These are phyloP conservation scores for Zelonia costaricensis DNA, from an alignment of 208 protist species.

Conservation along the genomic window DNA sequence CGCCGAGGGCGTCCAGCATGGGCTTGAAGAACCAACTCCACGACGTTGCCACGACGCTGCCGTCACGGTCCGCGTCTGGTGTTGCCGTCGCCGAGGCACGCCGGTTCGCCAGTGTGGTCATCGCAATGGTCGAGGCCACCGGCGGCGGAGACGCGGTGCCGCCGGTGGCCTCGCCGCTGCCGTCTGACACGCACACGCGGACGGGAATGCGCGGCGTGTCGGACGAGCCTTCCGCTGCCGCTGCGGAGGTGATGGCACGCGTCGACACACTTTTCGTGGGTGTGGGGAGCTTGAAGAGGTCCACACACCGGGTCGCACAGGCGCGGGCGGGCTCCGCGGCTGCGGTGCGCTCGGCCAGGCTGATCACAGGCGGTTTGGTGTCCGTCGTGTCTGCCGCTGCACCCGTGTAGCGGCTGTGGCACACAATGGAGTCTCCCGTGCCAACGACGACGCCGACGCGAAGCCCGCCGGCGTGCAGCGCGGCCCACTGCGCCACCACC, in stretches of 20 bases:
- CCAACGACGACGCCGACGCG: conserved; percentile 23
- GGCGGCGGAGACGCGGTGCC: no score
- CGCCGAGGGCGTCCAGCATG: not conserved
- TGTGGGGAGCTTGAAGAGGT: no score
- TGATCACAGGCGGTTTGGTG: not conserved
- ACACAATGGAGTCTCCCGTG: conserved; percentile 7
- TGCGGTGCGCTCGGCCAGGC: not conserved
- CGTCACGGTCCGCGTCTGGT: not conserved
- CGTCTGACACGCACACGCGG: no score
- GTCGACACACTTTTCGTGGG: no score
- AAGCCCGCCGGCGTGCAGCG: conserved; percentile 23
- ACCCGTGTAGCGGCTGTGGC: not conserved
- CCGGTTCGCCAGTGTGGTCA: not conserved
- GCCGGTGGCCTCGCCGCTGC: no score
- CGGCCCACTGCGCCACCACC: conserved; percentile 16
- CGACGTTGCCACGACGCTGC: conserved; percentile 16
- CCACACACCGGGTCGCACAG: no score
- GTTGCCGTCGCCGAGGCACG: not conserved
- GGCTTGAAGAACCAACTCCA: conserved; percentile 25
- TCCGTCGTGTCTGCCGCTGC: not conserved
- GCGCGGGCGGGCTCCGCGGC: no score
- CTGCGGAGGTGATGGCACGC: no score
- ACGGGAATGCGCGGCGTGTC: no score
- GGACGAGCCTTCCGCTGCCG: no score
- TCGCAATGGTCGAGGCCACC: no score